Base-by-base conservation (phyloP, 2,329 filamentous ascomycete species). In the Exserohilum turcica region DNA sequence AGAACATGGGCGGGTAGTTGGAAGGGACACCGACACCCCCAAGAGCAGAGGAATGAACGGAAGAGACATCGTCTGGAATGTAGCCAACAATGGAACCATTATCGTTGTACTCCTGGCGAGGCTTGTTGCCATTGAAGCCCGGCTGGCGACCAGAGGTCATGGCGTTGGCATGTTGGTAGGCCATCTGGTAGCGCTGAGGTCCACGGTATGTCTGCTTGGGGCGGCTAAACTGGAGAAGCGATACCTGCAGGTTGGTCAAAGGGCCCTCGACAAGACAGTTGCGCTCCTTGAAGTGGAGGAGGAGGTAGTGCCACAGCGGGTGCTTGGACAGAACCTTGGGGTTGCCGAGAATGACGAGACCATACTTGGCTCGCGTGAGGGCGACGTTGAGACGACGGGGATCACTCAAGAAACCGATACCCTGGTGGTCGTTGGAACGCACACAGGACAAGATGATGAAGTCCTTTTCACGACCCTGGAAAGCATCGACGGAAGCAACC, bases 371-470 rank as follows among this genome's bases (percentile, higher is more conserved):
- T 79, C 94, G 91, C 44, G 94, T 99, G 62, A 99, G 83, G 33
- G 93, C 94, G 18, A 99, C 94, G 71, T 99, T 99, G 68, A 99
- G 86, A 82, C 94, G 93, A 62, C 94, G 91, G 46, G 94, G 94
- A 66, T 99, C 94, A 56, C 92, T 97, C 80, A 99, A 81, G 85
- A 99, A 99, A 78, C 94, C 94, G 67, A 99, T 99, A 63, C 94
- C 94, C 75, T 99, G 94, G 74, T 97, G 96, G 68, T 99, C 94
- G 73, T 99, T 99, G 72, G 93, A 97, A 72, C 94, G 91, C 44
- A 99, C 94, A 71, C 94, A 99, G 57, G 94, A 97, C 28, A 99
- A 82, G 33, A 99, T 92, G 68, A 99, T 99, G 70, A 96, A 99
- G 72, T 99, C 94, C 79, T 99, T 99, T 78, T 99, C 94, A 80